A percentile compares a stretch with the other conserved stretches of the same genome.
phyloP scores from a whole-genome alignment of 2,329 filamentous ascomycete genomes.

The Endocalyx cinctus region DNA sequence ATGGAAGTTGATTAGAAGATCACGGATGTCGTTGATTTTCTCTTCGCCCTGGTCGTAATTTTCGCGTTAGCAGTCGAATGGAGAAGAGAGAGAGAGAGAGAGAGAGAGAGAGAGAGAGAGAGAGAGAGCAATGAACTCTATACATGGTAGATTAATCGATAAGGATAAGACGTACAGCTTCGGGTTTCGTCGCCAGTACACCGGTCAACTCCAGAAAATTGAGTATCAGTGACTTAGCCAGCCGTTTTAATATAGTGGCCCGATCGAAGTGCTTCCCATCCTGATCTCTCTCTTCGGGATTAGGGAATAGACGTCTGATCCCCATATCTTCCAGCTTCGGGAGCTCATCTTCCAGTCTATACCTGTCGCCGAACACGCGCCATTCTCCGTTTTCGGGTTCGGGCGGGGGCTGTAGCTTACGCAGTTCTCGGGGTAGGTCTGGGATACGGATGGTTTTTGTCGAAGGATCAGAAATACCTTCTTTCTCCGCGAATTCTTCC shows the following conservation, averaged over 20 bases:
- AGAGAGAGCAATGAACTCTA: background rate
- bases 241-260: constrained; percentile 65
- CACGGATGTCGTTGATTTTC: constrained; percentile 75
- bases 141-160: background rate
- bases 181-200: constrained; percentile 62
- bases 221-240: constrained; percentile 79
- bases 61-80: constrained; percentile 2
- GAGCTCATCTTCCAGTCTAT: constrained; percentile 13
- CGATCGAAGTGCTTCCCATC: constrained; percentile 57
- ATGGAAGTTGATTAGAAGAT: constrained; percentile 85
- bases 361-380: constrained; percentile 28
- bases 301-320: constrained; percentile 55
- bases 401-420: constrained; percentile 74
- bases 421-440: constrained; percentile 65
- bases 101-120: background rate
- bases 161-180: constrained; percentile 33
- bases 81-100: background rate
- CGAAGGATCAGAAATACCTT: constrained; percentile 21
- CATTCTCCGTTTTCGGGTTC: constrained; percentile 65
- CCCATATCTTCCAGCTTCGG: constrained; percentile 67
- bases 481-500: constrained; percentile 30
- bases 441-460: constrained; percentile 33
- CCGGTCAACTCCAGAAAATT: constrained; percentile 85
- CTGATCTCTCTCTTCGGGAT: constrained; percentile 38
- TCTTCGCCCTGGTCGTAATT: constrained; percentile 47